Percentiles rank a stretch among this genome's conserved stretches.
These are phyloP conservation scores for Rhypophila decipiens DNA, from an alignment of 495 filamentous ascomycete genomes.

Conservation along the genomic window DNA sequence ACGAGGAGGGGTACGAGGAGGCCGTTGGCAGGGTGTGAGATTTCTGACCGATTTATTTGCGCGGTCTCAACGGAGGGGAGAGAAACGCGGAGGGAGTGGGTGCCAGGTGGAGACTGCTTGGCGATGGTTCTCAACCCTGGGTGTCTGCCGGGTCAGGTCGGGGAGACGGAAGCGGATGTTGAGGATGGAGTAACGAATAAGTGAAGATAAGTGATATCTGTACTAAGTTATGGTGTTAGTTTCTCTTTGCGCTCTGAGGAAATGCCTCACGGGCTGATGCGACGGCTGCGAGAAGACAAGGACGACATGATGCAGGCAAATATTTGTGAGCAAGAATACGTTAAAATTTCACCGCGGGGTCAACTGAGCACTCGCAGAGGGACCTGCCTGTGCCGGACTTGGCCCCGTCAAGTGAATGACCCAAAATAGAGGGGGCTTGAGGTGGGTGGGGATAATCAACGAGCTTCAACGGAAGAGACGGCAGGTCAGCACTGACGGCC, in stretches of 20 bases:
- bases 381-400: background rate
- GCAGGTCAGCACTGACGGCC: no score
- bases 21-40: conserved; percentile 11
- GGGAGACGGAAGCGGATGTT: background rate
- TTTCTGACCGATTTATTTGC: conserved; percentile 16
- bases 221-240: no score
- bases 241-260: no score
- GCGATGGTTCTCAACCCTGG: background rate
- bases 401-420: background rate
- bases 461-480: no score
- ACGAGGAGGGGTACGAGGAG: conserved; percentile 7
- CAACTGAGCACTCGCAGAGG: background rate
- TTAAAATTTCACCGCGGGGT: conserved; percentile 5
- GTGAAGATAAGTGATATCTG: no score
- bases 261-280: no score
- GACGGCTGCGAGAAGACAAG: no score
- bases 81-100: conserved; percentile 1
- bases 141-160: background rate
- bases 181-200: no score
- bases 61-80: conserved; percentile 17
- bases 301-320: background rate
- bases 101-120: conserved; percentile 7
- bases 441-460: background rate
- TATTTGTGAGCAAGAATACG: background rate
- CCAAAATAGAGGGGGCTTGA: conserved; percentile 1